phyloP scores from a whole-genome alignment of 176 grass and related monocot species.

The Paspalum notatum region DNA sequence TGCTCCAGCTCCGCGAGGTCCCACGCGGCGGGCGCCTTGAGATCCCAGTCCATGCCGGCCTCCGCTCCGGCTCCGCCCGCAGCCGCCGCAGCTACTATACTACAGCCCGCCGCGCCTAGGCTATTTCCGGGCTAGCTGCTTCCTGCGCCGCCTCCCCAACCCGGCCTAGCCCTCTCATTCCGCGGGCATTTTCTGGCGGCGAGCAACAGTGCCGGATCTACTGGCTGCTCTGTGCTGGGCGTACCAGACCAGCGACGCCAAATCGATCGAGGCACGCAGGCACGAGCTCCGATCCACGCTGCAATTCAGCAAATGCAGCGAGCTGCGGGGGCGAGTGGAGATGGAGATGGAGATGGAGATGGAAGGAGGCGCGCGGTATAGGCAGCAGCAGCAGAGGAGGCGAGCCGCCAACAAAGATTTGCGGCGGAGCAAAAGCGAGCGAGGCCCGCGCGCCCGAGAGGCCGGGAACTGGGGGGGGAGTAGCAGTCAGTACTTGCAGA shows the following conservation, averaged over 20 bases:
- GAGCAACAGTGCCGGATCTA: slow-evolving; percentile 5
- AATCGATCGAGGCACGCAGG: too few species aligned
- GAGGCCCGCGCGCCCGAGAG: slow-evolving; percentile 31
- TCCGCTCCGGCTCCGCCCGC: neutral
- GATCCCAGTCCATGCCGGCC: slow-evolving; percentile 81
- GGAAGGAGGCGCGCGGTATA: slow-evolving; percentile 2
- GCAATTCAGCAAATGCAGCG: slow-evolving; percentile 10
- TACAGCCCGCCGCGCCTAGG: too few species aligned
- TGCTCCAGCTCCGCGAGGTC: slow-evolving; percentile 55
- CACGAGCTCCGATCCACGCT: too few species aligned
- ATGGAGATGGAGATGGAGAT: too few species aligned
- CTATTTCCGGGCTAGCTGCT: slow-evolving; percentile 28
- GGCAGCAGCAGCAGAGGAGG: neutral
- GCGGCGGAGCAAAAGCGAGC: slow-evolving; percentile 31
- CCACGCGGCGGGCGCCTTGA: slow-evolving; percentile 73
- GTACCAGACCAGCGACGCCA: too few species aligned
- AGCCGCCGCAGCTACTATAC: neutral
- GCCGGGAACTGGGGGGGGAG: slow-evolving; percentile 11
- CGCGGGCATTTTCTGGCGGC: slow-evolving; percentile 28
- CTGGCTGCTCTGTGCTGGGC: neutral
- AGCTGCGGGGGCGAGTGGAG: too few species aligned
- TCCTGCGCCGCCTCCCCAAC: neutral
- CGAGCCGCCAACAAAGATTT: slow-evolving; percentile 36
- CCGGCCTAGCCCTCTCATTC: slow-evolving; percentile 27
- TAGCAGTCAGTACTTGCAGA: slow-evolving; percentile 39